Base-by-base conservation (phyloP, 2,329 filamentous ascomycete species). In the Alternaria rosae region DNA sequence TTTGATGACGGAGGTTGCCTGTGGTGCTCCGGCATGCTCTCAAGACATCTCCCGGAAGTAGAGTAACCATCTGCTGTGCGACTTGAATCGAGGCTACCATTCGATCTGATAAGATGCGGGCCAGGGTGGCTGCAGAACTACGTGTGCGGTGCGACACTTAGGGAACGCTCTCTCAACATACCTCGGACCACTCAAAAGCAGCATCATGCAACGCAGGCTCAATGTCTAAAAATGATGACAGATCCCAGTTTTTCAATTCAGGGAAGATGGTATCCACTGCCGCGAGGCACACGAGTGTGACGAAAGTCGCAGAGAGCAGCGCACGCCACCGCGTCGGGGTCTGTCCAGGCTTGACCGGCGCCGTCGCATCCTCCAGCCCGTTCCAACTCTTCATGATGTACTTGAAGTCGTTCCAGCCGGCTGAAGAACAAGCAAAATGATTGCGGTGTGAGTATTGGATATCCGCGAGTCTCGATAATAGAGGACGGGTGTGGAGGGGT, bases 331-430 rank as follows among this genome's bases (percentile, higher is more conserved):
- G 53, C 44, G 61, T 56, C 50, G 62, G 56, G 63, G 54, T 58
- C 52, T 59, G 66, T 53, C 47, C 61, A 54, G 59, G 54, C 56
- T 56, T 53, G 38, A 57, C 58, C 43, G 63, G 53, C 26, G 53
- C 58, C 30, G 61, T 59, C 32, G 38, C 59, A 41, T 61, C 50
- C 44, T 54, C 62, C 32, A 61, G 25, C 56, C 50, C 67, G 43
- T 62, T 66, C 67, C 64, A 66, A 51, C 48, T 69, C 61, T 74
- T 74, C 71, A 73, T 72, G 32, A 55, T 69, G 64, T 53, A 11
- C 25, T 51, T 30, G 23, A 55, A 38, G 51, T 54, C 6, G 41
- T 26, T 26, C 57, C 52, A 42, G 25, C 15, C 48, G 28, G 55
- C 35, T 35, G 38, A 48, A 45, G 25, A 25, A 54, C 30, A n/a